Percentiles rank a stretch among this genome's conserved stretches.
These are phyloP conservation scores for Hordeum pubiflorum DNA, from an alignment of 202 grass and related monocot genomes.

Conservation along the genomic window DNA sequence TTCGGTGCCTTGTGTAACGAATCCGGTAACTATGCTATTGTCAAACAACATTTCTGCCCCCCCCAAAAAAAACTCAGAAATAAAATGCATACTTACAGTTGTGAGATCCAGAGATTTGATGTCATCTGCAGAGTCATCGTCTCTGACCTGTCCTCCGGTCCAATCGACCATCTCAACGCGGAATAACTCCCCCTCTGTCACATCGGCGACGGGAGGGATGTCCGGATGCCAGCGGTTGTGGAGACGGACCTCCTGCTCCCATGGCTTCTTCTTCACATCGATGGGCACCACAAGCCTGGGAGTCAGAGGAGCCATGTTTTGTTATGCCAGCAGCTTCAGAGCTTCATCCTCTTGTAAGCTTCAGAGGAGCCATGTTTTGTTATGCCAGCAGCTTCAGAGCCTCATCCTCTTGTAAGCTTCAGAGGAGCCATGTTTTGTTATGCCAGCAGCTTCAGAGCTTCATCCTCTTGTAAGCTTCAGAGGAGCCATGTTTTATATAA, in stretches of 20 bases:
- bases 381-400: too few relatives aligned
- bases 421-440: constrained; percentile 52
- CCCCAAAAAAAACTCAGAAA: too few relatives aligned
- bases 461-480: not conserved
- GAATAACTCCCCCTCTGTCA: constrained; percentile 69
- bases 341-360: not conserved
- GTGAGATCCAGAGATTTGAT: constrained; percentile 61
- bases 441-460: not conserved
- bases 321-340: not conserved
- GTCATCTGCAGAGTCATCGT: constrained; percentile 71
- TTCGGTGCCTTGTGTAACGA: too few relatives aligned
- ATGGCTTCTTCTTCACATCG: constrained; percentile 74
- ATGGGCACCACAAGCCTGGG: constrained; percentile 62
- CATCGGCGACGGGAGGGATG: constrained; percentile 72
- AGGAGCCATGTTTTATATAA: too few relatives aligned
- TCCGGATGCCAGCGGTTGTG: constrained; percentile 84
- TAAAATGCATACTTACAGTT: constrained; percentile 40
- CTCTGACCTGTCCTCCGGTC: constrained; percentile 45
- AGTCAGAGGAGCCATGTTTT: constrained; percentile 62
- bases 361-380: too few relatives aligned
- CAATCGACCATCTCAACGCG: constrained; percentile 80
- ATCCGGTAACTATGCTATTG: too few relatives aligned
- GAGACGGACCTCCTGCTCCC: constrained; percentile 64
- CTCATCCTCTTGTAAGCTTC: too few relatives aligned
- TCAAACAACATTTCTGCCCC: not conserved